phyloP scores from a whole-genome alignment of 1,284 basidiomycete species.

The Ustilago trichophora region DNA sequence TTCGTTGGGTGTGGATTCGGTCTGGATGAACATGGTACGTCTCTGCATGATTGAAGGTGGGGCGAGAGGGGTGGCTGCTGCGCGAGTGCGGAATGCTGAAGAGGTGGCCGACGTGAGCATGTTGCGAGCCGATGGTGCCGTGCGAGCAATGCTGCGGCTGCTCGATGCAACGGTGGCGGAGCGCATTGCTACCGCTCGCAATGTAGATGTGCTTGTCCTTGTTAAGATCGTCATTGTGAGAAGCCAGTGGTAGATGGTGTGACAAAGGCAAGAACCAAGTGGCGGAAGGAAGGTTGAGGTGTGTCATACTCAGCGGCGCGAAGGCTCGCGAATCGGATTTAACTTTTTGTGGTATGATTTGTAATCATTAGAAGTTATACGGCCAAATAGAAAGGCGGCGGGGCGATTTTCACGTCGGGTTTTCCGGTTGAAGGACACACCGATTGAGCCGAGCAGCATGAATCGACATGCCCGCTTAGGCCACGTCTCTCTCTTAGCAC shows the following conservation, averaged over 20 bases:
- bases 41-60: constrained; percentile 13
- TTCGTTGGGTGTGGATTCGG: constrained; percentile 94
- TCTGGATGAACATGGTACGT: constrained; percentile 68
- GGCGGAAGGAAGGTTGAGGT: constrained; percentile 6
- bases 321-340: constrained; percentile 2
- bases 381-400: too few relatives aligned
- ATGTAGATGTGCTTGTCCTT: constrained; percentile 11
- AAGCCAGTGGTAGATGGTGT: neutral
- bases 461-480: constrained; percentile 10
- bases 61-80: neutral
- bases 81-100: neutral
- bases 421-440: constrained; percentile 31
- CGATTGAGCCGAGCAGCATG: constrained; percentile 25
- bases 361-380: constrained; percentile 25
- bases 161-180: constrained; percentile 1
- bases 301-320: constrained; percentile 10
- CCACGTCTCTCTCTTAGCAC: constrained; percentile 2
- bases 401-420: constrained; percentile 37
- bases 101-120: constrained; percentile 14
- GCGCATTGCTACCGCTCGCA: constrained; percentile 18
- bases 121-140: constrained; percentile 5
- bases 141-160: constrained; percentile 8
- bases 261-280: constrained; percentile 3
- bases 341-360: too few relatives aligned
- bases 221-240: constrained; percentile 17